Conservation (phyloP, 441 rosid species). For the Flueggea neowawraea region DNA sequence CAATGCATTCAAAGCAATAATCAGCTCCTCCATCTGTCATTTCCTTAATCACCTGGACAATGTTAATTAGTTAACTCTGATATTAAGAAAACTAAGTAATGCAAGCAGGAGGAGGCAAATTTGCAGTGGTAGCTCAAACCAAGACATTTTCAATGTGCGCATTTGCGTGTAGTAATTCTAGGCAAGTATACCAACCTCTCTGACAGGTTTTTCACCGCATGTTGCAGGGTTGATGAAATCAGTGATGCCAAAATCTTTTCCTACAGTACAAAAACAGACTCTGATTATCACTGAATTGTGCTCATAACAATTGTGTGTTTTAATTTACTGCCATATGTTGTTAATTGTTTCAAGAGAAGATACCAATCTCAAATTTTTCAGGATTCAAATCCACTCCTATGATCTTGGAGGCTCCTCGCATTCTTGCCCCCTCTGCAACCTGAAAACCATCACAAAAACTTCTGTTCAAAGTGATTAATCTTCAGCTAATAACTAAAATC, state of each 20-base stretch:
- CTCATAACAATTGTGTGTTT: neutral
- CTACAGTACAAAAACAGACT: constrained; percentile 19
- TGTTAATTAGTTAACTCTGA: neutral
- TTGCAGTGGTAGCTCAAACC: too few species aligned
- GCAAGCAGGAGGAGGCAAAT: too few species aligned
- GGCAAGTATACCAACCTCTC: constrained; percentile 23
- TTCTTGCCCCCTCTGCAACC: constrained; percentile 52
- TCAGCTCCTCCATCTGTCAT: constrained; percentile 74
- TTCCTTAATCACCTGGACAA: constrained; percentile 45
- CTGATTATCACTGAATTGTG: neutral
- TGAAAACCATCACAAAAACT: neutral
- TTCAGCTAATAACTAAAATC: too few species aligned
- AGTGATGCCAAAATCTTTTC: constrained; percentile 53
- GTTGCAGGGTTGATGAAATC: constrained; percentile 58
- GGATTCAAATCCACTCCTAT: constrained; percentile 59
- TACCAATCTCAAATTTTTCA: constrained; percentile 40
- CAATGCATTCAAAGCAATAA: constrained; percentile 77
- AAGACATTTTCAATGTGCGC: too few species aligned
- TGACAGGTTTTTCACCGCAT: constrained; percentile 36
- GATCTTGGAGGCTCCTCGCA: constrained; percentile 44
- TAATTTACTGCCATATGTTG: neutral
- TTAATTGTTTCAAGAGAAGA: neutral
- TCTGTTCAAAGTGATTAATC: too few species aligned
- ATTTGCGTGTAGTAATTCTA: too few species aligned
- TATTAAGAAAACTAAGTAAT: too few species aligned